Evolutionary conservation across 2,329 filamentous ascomycete species (phyloP), one percentile per base, ranked within the genome.

Genomic region (Alternaria rosae): DNA sequence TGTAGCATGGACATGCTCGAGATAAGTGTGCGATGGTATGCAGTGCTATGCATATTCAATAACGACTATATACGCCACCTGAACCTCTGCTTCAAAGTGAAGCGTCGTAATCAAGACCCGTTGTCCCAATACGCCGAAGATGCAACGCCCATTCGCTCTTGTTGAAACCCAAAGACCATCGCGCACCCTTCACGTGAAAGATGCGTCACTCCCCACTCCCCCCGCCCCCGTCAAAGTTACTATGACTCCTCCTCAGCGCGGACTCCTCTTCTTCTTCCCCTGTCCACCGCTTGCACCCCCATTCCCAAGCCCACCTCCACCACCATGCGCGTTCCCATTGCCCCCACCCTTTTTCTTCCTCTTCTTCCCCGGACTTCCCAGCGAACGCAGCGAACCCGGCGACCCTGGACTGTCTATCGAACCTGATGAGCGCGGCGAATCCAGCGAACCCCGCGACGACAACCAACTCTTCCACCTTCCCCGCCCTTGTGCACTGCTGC

Each of bases 201-300:
- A 17, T n/a, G n/a, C 15, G 17, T 43, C 41, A 43, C 17, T 43
- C 20, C 41, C 41, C 20, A 8, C 41, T 43, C 1, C 41, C 41
- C 0, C 41, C 41, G 1, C 17, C 45, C 17, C 55, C 65, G 53
- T 73, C 69, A 63, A 67, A 73, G 55, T 71, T 77, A 64, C 75
- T 79, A 32, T 77, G 70, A 21, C 72, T 68, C 51, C 76, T 63
- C 30, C 75, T 61, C 26, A 79, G 44, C 38, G n/a, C n/a, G 76
- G 76, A 67, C 72, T 73, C 41, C 70, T 66, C 63, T 72, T 72
- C 59, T 69, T 70, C 57, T 69, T 70, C 45, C 56, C 68, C 26
- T 61, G 35, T 38, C 15, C 35, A 1, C 35, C n/a, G 9, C 0
- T 64, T 38, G 64, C 57, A 6, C 50, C 57, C 15, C 58, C 54